phyloP scores from a whole-genome alignment of 2,329 filamentous ascomycete species.

The Claviceps maximensis region DNA sequence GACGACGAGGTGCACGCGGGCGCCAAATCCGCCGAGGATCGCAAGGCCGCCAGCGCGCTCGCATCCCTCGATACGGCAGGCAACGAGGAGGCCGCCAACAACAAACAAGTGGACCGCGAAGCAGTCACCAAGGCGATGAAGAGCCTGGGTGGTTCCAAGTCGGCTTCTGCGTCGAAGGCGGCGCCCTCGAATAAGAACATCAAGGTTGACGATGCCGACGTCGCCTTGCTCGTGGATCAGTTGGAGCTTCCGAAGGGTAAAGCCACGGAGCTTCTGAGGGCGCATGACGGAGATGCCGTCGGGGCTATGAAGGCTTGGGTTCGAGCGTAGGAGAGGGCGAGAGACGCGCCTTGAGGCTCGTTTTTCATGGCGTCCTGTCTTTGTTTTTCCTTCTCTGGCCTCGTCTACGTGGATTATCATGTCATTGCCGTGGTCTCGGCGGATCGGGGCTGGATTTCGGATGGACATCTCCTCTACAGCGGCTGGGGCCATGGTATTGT shows the following conservation, averaged over 20 bases:
- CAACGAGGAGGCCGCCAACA: conserved; percentile 31
- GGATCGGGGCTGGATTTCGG: neutral
- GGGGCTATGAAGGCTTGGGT: conserved; percentile 51
- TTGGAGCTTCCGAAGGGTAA: conserved; percentile 58
- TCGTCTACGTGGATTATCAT: neutral
- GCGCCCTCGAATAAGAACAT: conserved; percentile 44
- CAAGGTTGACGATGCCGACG: conserved; percentile 63
- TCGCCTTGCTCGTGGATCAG: conserved; percentile 56
- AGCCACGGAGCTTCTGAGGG: conserved; percentile 61
- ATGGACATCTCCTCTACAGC: neutral
- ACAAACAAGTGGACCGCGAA: conserved; percentile 52
- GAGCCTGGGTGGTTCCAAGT: conserved; percentile 32
- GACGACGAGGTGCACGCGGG: conserved; percentile 37
- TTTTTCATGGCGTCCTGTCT: neutral
- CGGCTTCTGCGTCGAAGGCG: conserved; percentile 13
- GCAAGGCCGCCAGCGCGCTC: conserved; percentile 62
- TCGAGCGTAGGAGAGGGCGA: conserved; percentile 9
- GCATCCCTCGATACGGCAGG: conserved; percentile 47
- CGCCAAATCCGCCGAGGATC: conserved; percentile 59
- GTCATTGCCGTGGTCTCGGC: neutral
- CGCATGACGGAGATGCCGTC: conserved; percentile 55
- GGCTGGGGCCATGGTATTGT: neutral
- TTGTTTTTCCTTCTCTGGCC: neutral
- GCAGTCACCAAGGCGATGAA: conserved; percentile 62
- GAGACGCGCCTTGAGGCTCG: neutral